A percentile compares a stretch with the other conserved stretches of the same genome.
Conservation (phyloP, 192 early-diverging fungal genomes). For the Ramicandelaber brevisporus region DNA sequence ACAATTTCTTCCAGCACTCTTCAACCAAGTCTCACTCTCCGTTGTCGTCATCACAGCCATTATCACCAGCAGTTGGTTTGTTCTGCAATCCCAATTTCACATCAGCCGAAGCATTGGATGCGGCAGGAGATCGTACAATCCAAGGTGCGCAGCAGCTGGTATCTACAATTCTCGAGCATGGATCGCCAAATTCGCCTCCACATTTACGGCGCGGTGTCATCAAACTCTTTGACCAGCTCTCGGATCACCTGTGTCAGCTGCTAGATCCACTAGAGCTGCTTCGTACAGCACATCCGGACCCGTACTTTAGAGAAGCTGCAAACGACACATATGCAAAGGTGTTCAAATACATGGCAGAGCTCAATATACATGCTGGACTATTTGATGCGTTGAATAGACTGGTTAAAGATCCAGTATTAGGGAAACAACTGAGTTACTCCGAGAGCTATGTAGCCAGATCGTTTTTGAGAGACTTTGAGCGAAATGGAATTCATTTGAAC, state of each 20-base stretch:
- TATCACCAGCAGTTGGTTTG: too few relatives aligned
- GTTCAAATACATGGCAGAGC: slow-evolving; percentile 64
- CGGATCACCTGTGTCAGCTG: slow-evolving; percentile 68
- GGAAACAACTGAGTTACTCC: slow-evolving; percentile 25
- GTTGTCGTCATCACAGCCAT: too few relatives aligned
- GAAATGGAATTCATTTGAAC: slow-evolving; percentile 75
- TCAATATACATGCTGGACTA: slow-evolving; percentile 76
- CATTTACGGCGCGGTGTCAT: slow-evolving; percentile 49
- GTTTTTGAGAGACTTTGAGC: slow-evolving; percentile 80
- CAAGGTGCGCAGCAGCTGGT: too few relatives aligned
- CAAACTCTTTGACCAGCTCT: slow-evolving; percentile 68
- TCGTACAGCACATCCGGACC: slow-evolving; percentile 67
- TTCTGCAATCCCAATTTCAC: too few relatives aligned
- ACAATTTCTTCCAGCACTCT: too few relatives aligned
- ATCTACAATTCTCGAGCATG: too few relatives aligned
- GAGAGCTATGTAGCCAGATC: slow-evolving; percentile 54
- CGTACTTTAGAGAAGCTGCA: slow-evolving; percentile 37
- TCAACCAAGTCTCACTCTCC: too few relatives aligned
- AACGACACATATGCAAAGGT: slow-evolving; percentile 47
- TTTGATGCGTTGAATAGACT: slow-evolving; percentile 50
- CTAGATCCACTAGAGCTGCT: slow-evolving; percentile 87
- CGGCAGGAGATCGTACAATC: too few relatives aligned
- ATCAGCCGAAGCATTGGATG: too few relatives aligned
- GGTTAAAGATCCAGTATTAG: slow-evolving; percentile 26
- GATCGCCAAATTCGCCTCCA: too few relatives aligned